A percentile compares a stretch with the other conserved stretches of the same genome.
phyloP scores from a whole-genome alignment of 139 green algal species.

The Zygnema cylindricum region DNA sequence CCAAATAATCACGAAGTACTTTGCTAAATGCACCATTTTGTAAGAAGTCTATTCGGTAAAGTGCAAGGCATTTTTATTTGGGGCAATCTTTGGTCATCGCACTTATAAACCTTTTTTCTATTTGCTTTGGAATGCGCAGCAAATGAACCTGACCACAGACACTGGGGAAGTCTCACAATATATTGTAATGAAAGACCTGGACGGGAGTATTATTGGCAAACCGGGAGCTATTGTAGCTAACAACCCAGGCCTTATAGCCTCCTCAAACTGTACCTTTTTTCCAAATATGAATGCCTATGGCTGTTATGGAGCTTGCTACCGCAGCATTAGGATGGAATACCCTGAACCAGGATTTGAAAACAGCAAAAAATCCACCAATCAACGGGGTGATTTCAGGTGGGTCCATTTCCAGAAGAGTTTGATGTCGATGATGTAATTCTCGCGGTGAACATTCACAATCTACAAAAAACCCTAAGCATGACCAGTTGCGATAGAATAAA shows the following conservation, averaged over 20 bases:
- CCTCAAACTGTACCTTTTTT: background rate
- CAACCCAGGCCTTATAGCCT: background rate
- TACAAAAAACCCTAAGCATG: no score
- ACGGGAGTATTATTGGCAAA: constrained; percentile 8
- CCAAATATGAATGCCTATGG: constrained; percentile 18
- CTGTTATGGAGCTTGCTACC: constrained; percentile 28
- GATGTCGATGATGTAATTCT: background rate
- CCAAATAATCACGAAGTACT: no score
- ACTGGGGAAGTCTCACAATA: background rate
- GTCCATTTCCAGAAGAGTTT: background rate
- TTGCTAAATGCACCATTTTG: no score
- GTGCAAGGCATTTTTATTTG: no score
- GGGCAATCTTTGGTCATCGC: no score
- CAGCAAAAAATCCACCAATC: background rate
- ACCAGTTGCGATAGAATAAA: no score
- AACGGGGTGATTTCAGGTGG: background rate
- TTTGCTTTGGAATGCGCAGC: no score
- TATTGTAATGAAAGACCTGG: constrained; percentile 1
- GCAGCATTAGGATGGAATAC: constrained; percentile 20
- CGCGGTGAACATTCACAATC: no score
- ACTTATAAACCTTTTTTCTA: no score
- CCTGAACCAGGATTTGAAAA: constrained; percentile 35
- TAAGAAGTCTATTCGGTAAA: no score
- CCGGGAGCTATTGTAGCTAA: constrained; percentile 25
- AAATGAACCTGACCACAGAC: background rate